Conservation (phyloP, 148 eudicot species). For the Rhododendron kiyosumense region DNA sequence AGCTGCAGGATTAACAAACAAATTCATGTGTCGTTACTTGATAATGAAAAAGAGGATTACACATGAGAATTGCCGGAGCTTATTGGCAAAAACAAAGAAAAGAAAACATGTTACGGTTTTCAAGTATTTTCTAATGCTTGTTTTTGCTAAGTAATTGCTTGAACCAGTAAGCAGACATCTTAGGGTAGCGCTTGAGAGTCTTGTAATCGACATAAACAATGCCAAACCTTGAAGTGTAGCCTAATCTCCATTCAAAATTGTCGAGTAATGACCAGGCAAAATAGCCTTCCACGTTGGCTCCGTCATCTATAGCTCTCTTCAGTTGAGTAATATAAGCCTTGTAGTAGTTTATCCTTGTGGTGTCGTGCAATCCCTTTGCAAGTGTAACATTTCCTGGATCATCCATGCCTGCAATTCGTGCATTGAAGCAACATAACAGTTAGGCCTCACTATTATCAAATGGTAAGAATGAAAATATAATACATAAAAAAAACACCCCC, state of each 20-base stretch:
- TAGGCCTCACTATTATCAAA: not conserved
- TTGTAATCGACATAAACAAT: conserved; percentile 83
- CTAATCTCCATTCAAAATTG: conserved; percentile 88
- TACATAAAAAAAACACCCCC: not conserved
- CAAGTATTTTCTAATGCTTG: conserved; percentile 16
- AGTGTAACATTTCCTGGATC: conserved; percentile 73
- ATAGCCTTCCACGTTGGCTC: conserved; percentile 82
- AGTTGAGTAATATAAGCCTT: conserved; percentile 51
- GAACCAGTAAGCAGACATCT: conserved; percentile 90
- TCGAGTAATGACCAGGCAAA: conserved; percentile 95
- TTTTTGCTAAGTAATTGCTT: conserved; percentile 37
- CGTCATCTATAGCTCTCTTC: conserved; percentile 65
- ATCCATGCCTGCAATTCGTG: conserved; percentile 74
- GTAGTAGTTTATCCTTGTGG: conserved; percentile 65
- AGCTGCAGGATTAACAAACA: not conserved
- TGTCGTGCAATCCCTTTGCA: conserved; percentile 50
- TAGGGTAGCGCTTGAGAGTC: conserved; percentile 72
- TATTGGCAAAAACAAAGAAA: not conserved
- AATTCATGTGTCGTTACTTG: not conserved
- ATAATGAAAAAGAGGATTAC: not conserved
- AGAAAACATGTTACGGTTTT: not conserved
- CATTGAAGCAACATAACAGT: too few relatives aligned
- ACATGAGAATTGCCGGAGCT: not conserved
- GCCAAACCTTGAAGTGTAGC: conserved; percentile 90
- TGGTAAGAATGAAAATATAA: not conserved